phyloP scores from a whole-genome alignment of 352 stramenopile species.

The Globisporangium lucens region DNA sequence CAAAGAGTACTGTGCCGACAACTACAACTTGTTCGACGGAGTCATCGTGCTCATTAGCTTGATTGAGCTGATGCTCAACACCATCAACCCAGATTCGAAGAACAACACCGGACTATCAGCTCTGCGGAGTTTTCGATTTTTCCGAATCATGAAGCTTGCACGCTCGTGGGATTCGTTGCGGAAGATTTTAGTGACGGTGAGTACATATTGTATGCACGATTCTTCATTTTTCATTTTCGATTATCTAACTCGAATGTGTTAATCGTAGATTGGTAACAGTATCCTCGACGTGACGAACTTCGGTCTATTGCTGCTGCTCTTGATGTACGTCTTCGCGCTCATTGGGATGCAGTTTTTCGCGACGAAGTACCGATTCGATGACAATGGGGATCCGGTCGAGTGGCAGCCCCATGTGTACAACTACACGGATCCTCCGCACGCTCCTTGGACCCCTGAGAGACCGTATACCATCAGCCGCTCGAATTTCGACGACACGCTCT shows the following conservation, averaged over 20 bases:
- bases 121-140: conserved; percentile 77
- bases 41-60: conserved; percentile 52
- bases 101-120: conserved; percentile 60
- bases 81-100: conserved; percentile 20
- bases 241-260: background rate
- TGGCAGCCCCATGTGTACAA: conserved; percentile 44
- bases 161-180: conserved; percentile 87
- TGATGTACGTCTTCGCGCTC: conserved; percentile 89
- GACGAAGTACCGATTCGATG: conserved; percentile 82
- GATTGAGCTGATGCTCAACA: conserved; percentile 38
- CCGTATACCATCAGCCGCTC: conserved; percentile 38
- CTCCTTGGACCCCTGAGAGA: conserved; percentile 37
- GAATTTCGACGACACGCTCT: conserved; percentile 62
- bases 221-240: background rate
- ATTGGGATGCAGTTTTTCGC: conserved; percentile 80
- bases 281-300: conserved; percentile 86
- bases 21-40: conserved; percentile 58
- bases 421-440: conserved; percentile 33
- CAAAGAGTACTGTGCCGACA: conserved; percentile 38
- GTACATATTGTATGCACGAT: background rate
- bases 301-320: conserved; percentile 78
- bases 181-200: conserved; percentile 71
- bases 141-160: conserved; percentile 89
- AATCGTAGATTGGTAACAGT: conserved; percentile 56
- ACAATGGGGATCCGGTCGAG: conserved; percentile 26